Evolutionary conservation across 1,284 basidiomycete species (phyloP).

Genomic region (Ceratobasidium sp.): DNA sequence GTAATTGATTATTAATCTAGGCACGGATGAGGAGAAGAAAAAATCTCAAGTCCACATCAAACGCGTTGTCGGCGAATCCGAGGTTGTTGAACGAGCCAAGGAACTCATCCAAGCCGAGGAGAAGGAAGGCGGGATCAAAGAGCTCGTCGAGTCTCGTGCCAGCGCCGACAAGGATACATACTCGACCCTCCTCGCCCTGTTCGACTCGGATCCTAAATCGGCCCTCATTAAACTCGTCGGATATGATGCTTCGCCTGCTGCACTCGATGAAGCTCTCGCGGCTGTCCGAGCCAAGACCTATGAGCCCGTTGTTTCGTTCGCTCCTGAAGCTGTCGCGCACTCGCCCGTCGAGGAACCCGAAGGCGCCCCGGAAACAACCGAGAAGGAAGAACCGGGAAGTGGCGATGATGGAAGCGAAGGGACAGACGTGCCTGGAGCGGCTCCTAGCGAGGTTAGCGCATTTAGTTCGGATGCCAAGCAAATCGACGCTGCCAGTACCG

Average conservation of each 20-base stretch:
- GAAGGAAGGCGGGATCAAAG: constrained; percentile 58
- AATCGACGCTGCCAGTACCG: constrained; percentile 73
- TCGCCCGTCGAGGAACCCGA: constrained; percentile 41
- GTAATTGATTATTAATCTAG: constrained; percentile 47
- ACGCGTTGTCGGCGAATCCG: constrained; percentile 78
- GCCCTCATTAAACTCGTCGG: constrained; percentile 92
- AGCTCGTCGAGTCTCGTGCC: constrained; percentile 62
- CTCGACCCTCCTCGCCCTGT: constrained; percentile 71
- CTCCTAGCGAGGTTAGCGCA: constrained; percentile 75
- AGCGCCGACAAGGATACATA: constrained; percentile 45
- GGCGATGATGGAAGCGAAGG: constrained; percentile 56
- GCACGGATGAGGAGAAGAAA: constrained; percentile 75
- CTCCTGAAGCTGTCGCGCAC: constrained; percentile 57
- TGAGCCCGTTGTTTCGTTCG: constrained; percentile 79
- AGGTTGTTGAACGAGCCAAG: constrained; percentile 78
- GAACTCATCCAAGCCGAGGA: constrained; percentile 74
- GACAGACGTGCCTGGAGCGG: constrained; percentile 53
- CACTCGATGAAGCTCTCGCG: constrained; percentile 53
- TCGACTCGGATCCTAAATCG: constrained; percentile 86
- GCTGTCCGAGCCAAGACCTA: constrained; percentile 54
- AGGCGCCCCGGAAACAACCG: constrained; percentile 44
- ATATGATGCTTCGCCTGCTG: constrained; percentile 48
- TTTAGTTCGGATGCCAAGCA: constrained; percentile 65
- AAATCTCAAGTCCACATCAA: constrained; percentile 79
- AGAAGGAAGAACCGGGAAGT: constrained; percentile 54